Percentiles rank a stretch among this genome's conserved stretches.
Evolutionary conservation across 2,329 filamentous ascomycete species (phyloP).

Genomic region (Verticillium dahliae): DNA sequence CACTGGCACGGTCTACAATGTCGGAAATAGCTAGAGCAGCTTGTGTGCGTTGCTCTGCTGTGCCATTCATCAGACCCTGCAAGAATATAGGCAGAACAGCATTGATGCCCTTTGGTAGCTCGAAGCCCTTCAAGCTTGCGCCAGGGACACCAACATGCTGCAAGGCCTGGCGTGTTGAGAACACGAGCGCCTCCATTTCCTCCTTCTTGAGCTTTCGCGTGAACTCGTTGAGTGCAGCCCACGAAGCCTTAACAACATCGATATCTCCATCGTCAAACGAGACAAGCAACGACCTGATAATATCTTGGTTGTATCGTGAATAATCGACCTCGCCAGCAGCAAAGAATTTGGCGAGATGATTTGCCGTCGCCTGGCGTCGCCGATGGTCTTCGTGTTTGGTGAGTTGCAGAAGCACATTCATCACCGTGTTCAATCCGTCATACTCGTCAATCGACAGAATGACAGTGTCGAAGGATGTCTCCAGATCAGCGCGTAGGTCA

Average conservation of each 20-base stretch:
- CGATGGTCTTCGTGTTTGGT: conserved; percentile 90
- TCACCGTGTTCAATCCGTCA: conserved; percentile 89
- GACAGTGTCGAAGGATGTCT: conserved; percentile 79
- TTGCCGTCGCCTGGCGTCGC: conserved; percentile 70
- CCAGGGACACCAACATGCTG: conserved; percentile 85
- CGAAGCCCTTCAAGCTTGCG: conserved; percentile 78
- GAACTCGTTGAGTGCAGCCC: conserved; percentile 79
- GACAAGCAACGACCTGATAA: conserved; percentile 83
- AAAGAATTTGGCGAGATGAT: conserved; percentile 84
- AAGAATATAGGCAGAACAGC: conserved; percentile 94
- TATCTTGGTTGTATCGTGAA: conserved; percentile 91
- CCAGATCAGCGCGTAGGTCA: conserved; percentile 65
- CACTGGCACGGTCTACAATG: conserved; percentile 86
- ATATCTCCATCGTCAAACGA: conserved; percentile 84
- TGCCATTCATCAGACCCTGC: conserved; percentile 96
- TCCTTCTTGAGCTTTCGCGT: conserved; percentile 90
- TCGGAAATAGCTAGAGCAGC: conserved; percentile 92
- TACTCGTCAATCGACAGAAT: conserved; percentile 91
- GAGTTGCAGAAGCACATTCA: conserved; percentile 85
- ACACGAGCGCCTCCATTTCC: conserved; percentile 91
- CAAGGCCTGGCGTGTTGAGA: conserved; percentile 78
- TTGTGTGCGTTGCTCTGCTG: conserved; percentile 83
- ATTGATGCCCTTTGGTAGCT: conserved; percentile 92
- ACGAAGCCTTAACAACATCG: conserved; percentile 82
- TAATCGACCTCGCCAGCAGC: conserved; percentile 75